Evolutionary conservation across 2,329 filamentous ascomycete genomes (phyloP).

Genomic region (Fusarium coicis): DNA sequence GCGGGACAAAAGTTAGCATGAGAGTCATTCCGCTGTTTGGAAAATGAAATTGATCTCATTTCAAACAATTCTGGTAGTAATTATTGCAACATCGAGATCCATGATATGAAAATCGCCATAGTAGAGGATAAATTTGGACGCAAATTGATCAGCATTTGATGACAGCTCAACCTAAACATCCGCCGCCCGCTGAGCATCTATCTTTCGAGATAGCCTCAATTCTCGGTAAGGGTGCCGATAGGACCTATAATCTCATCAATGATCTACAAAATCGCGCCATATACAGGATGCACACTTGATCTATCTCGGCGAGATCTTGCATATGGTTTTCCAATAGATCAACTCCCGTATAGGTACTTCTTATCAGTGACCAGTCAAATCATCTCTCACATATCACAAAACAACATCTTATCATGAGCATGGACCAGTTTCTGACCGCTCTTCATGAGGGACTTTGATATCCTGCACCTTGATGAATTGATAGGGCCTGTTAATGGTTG

Average conservation of each 20-base stretch:
- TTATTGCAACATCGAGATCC: rapidly evolving
- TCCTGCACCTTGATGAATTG: background rate
- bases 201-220: background rate
- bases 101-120: background rate
- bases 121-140: background rate
- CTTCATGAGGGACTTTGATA: background rate
- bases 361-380: background rate
- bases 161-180: background rate
- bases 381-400: background rate
- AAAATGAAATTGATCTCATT: background rate
- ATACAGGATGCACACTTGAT: background rate
- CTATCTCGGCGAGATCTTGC: background rate
- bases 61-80: background rate
- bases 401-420: background rate
- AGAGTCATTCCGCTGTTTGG: background rate
- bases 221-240: background rate
- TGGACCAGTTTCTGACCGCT: conserved; percentile 12
- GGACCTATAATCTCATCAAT: background rate
- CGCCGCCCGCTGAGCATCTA: background rate
- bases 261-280: background rate
- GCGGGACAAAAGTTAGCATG: conserved; percentile 15
- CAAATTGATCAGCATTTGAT: too few species aligned
- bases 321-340: conserved; percentile 8
- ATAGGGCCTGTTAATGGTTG: background rate
- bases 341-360: conserved; percentile 3